Evolutionary conservation across 805 yeast species (phyloP).

Genomic region (Wickerhamiella kazuoi): DNA sequence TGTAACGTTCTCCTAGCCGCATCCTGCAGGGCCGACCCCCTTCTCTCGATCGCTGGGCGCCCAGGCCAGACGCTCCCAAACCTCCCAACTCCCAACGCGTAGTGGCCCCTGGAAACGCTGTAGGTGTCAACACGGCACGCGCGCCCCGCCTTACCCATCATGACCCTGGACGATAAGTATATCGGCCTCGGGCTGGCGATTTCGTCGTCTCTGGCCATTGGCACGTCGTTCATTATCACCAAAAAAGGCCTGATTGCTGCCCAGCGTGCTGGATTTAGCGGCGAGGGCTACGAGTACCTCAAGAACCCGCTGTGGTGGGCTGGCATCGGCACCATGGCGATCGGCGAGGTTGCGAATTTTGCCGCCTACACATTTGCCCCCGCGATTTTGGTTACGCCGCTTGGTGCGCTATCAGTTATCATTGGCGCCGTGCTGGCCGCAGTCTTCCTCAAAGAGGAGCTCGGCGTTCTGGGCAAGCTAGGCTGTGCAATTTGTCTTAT

Average conservation of each 20-base stretch:
- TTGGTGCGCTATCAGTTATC: slow-evolving; percentile 78
- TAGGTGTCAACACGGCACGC: too few species aligned
- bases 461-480: slow-evolving; percentile 75
- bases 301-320: slow-evolving; percentile 89
- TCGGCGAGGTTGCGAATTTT: slow-evolving; percentile 81
- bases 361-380: slow-evolving; percentile 95
- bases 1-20: too few species aligned
- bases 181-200: slow-evolving; percentile 80
- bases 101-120: too few species aligned
- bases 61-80: too few species aligned
- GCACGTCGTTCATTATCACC: slow-evolving; percentile 76
- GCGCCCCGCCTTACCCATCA: too few species aligned
- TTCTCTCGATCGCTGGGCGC: too few species aligned
- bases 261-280: slow-evolving; percentile 40
- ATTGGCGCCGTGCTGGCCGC: slow-evolving; percentile 87
- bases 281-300: slow-evolving; percentile 61
- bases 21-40: too few species aligned
- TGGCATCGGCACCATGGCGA: slow-evolving; percentile 74
- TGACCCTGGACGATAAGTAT: slow-evolving; percentile 57
- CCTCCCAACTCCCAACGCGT: too few species aligned
- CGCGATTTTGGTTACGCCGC: slow-evolving; percentile 77
- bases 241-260: slow-evolving; percentile 70
- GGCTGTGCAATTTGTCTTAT: slow-evolving; percentile 83
- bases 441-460: slow-evolving; percentile 63
- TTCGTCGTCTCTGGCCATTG: slow-evolving; percentile 75